Base-by-base conservation (phyloP, 73 alveolate genomes). In the Paraurostyla sp. region DNA sequence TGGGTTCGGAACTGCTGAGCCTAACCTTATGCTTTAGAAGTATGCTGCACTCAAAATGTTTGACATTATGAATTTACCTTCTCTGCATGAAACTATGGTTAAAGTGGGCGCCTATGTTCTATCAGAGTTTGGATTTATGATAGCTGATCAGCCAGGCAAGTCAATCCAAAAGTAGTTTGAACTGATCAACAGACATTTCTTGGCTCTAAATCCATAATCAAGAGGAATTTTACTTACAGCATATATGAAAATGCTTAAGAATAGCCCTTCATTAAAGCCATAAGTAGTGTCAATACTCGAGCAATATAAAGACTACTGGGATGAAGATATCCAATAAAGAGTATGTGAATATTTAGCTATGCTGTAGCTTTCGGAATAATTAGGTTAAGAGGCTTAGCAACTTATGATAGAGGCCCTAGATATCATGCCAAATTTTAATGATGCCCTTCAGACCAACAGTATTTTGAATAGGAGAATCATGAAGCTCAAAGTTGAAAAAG, bases 241-340 rank as follows among this genome's bases (percentile, higher is more conserved):
- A 18, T 95, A 92, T 93, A 96, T 97, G 89, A 98, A 98, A 69
- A 93, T 98, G 87, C 94, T 91, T 11, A 87, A 90, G 71, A 92
- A 89, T 35, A 90, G 90, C 75, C 95, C 96, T 58, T 90, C 91
- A 20, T 78, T 97, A 7, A 96, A 94, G 81, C 96, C 85, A 18
- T 76, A 80, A 63, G 96, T 97, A 11, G 80, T 91, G 20, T 97
- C 96, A 56, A 86, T 97, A 71, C 95, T 97, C 87, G 97, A 97
- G 91, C 95, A 91, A 65, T 96, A 95, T 89, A 89, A 95, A 54
- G 97, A 92, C 62, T 96, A 96, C 82, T 96, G 98, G 99, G 99
- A 98, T 76, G 98, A 99, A 40, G 99, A 98, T 81, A 91, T 98
- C 65, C 98, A 98, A 88, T 97, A 98, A 95, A 95, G 99, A 94